Percentiles rank a stretch among this genome's conserved stretches.
Conservation (phyloP, 2,329 filamentous ascomycete genomes). For the Leptodontidium sp. region DNA sequence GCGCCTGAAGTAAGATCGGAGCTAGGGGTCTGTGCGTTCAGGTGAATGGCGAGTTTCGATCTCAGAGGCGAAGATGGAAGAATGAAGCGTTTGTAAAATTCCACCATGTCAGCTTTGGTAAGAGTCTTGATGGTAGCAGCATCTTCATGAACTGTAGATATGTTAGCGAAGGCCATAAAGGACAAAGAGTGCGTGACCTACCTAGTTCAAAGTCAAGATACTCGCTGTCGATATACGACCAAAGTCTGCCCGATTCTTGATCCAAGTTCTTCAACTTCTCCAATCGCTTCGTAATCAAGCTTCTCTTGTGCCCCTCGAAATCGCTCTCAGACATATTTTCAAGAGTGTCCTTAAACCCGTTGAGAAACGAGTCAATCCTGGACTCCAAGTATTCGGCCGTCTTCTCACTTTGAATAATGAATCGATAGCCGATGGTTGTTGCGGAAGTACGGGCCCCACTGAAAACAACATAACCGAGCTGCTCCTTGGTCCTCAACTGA, state of each 20-base stretch:
- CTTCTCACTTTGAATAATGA: slow-evolving; percentile 93
- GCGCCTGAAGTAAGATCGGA: slow-evolving; percentile 50
- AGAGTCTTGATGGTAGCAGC: slow-evolving; percentile 76
- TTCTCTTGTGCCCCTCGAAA: slow-evolving; percentile 91
- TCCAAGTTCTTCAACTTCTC: slow-evolving; percentile 94
- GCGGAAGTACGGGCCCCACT: slow-evolving; percentile 75
- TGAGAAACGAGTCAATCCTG: slow-evolving; percentile 86
- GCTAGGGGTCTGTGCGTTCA: slow-evolving; percentile 72
- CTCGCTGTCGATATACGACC: slow-evolving; percentile 85
- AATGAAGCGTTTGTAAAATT: slow-evolving; percentile 81
- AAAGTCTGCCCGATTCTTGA: slow-evolving; percentile 83
- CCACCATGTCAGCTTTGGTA: slow-evolving; percentile 80
- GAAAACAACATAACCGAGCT: slow-evolving; percentile 96
- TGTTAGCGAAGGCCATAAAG: slow-evolving; percentile 18
- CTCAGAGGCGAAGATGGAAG: slow-evolving; percentile 75
- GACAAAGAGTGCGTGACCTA: slow-evolving; percentile 53
- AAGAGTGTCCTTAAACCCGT: slow-evolving; percentile 69
- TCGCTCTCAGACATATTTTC: slow-evolving; percentile 80
- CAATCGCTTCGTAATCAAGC: slow-evolving; percentile 83
- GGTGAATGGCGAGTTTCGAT: slow-evolving; percentile 85
- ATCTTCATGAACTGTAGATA: slow-evolving; percentile 59
- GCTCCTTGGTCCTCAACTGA: slow-evolving; percentile 93
- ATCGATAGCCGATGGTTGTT: slow-evolving; percentile 85
- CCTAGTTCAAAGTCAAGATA: slow-evolving; percentile 90
- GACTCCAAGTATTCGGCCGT: slow-evolving; percentile 84